Percentiles rank a stretch among this genome's conserved stretches.
These are phyloP conservation scores for Tolypocladium album DNA, from an alignment of 2,329 filamentous ascomycete species.

Conservation along the genomic window DNA sequence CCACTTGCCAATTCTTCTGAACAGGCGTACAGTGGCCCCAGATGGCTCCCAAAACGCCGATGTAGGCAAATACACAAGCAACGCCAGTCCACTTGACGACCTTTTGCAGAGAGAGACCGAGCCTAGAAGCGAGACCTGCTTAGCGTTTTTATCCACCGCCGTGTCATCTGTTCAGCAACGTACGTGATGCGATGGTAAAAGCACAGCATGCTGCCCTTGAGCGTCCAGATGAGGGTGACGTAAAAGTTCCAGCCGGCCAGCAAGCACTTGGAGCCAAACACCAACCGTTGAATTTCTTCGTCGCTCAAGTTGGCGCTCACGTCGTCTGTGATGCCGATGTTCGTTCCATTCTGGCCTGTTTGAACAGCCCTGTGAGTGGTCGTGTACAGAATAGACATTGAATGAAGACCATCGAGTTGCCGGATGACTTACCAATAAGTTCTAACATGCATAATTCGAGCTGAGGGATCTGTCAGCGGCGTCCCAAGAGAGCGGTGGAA, in stretches of 20 bases:
- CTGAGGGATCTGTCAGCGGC: constrained; percentile 1
- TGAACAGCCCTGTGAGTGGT: not conserved
- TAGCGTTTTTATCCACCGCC: not conserved
- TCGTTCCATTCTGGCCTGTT: constrained; percentile 25
- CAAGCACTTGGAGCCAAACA: constrained; percentile 22
- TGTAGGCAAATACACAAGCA: constrained; percentile 18
- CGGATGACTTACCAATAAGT: constrained; percentile 16
- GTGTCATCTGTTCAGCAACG: constrained; percentile 1
- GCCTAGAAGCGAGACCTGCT: constrained; percentile 7
- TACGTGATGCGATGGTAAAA: constrained; percentile 32
- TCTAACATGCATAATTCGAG: constrained; percentile 20
- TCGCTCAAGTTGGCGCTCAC: constrained; percentile 17
- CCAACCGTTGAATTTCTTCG: constrained; percentile 15
- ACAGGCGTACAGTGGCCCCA: constrained; percentile 26
- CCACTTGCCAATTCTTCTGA: constrained; percentile 27
- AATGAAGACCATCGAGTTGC: not conserved
- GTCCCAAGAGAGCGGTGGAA: not conserved
- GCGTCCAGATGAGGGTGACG: constrained; percentile 28
- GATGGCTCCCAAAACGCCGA: constrained; percentile 20
- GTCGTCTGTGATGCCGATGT: constrained; percentile 22
- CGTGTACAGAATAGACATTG: too few relatives aligned
- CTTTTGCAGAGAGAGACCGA: constrained; percentile 25
- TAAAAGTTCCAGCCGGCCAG: constrained; percentile 29
- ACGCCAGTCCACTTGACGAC: constrained; percentile 23
- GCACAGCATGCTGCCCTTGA: constrained; percentile 32